A percentile compares a stretch with the other conserved stretches of the same genome.
Conservation (phyloP, 257 asterid genomes). For the Plantago elongata region DNA sequence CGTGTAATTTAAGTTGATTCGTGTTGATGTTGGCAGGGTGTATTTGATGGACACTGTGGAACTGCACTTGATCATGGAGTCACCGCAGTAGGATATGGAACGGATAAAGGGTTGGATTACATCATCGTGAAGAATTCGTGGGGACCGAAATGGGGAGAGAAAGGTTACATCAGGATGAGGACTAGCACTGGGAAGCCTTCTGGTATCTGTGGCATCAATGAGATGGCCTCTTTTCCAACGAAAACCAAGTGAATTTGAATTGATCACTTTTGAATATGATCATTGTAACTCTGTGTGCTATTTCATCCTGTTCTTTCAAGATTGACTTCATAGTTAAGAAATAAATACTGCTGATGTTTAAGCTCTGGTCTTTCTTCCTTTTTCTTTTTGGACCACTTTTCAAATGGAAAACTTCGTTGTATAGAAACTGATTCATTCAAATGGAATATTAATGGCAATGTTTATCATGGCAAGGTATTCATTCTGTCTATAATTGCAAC, state of each 20-base stretch:
- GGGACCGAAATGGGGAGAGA: slow-evolving; percentile 3
- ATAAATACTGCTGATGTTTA: too few relatives aligned
- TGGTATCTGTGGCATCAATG: slow-evolving; percentile 1
- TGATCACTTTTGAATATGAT: background rate
- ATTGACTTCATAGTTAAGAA: too few relatives aligned
- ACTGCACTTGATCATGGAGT: background rate
- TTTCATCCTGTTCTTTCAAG: background rate
- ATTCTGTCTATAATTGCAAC: too few relatives aligned
- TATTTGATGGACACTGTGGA: slow-evolving; percentile 1
- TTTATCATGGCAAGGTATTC: too few relatives aligned
- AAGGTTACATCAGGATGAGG: slow-evolving; percentile 8
- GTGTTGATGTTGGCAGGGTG: background rate
- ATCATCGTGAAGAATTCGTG: slow-evolving; percentile 1
- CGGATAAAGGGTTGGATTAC: slow-evolving; percentile 2
- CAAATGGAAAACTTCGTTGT: too few relatives aligned
- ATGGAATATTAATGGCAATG: too few relatives aligned
- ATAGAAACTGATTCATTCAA: too few relatives aligned
- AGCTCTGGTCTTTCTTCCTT: too few relatives aligned
- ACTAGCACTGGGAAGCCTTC: slow-evolving; percentile 4
- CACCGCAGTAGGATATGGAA: background rate
- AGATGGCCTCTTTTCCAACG: slow-evolving; percentile 4
- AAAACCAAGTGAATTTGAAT: background rate
- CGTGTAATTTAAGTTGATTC: too few relatives aligned
- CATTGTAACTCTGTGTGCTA: background rate
- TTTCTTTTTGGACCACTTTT: too few relatives aligned